Evolutionary conservation across 768 basidiomycete species (phyloP), one percentile per base, ranked within the genome.

Genomic region (Termitomyces sp.): DNA sequence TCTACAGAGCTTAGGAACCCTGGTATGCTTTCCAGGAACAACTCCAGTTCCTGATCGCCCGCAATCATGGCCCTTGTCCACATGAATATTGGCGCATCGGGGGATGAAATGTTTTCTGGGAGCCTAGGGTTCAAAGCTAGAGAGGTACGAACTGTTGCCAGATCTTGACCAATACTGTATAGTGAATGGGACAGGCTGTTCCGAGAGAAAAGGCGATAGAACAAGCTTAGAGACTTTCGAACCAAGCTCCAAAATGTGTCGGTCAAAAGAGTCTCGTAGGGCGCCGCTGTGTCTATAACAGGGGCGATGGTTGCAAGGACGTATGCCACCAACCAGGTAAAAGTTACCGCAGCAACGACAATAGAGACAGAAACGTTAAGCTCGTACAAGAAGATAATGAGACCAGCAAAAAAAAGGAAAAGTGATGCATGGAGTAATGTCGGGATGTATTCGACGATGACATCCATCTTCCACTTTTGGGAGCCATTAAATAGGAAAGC

Each of bases 321-420:
- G n/a, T 42, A 51, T 33, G 45, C 15, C 13, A 9, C 28, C 22
- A 47, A 4, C 39, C 58, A 54, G 9, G 28, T 18, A 9, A 28
- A 28, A 5, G 51, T 26, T 39, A 28, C 22, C 6, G 18, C 36
- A 28, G 51, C 24, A 26, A 51, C 51, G 5, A 51, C 24, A 18
- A n/a, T 1, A 24, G 54, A 33, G 18, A 55, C 58, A 22, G 42
- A 4, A 5, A 31, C 3, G 26, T 36, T 24, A 9, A 51, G 10
- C 4, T 50, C 41, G 2, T 15, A 51, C n/a, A 60, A 29, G 29
- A 55, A 60, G 5, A 60, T 36, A 15, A 41, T 31, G 31, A 60
- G 54, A 15, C 58, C 58, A n/a, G 22, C 31, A 9, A 60, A 52
- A 37, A 60, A 60, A 31, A 60, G 54, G 37, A 56, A 56, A 18